A percentile compares a stretch with the other conserved stretches of the same genome.
These are phyloP conservation scores for Monosporascus cannonballus DNA, from an alignment of 2,329 filamentous ascomycete genomes.

Conservation along the genomic window DNA sequence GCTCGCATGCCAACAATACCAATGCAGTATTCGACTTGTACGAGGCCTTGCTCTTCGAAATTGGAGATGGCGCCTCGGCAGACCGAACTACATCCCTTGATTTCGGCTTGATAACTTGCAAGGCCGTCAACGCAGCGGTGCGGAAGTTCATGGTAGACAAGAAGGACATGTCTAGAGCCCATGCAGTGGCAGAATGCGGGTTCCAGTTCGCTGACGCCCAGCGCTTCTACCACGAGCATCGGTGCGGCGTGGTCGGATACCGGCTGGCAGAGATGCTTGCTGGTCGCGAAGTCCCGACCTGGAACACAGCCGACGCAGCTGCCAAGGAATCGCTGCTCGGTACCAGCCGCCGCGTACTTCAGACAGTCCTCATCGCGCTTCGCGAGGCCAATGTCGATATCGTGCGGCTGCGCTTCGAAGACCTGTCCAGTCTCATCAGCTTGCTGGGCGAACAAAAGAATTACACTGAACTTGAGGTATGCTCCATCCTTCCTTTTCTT, in stretches of 20 bases:
- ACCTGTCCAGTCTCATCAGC: conserved; percentile 37
- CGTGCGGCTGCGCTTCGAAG: conserved; percentile 34
- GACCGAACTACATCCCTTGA: conserved; percentile 27
- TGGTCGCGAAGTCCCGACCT: conserved; percentile 30
- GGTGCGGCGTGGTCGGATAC: conserved; percentile 37
- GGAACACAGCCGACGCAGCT: conserved; percentile 25
- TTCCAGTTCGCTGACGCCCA: conserved; percentile 37
- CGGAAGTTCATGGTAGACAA: conserved; percentile 27
- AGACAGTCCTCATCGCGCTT: conserved; percentile 35
- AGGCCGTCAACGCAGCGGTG: conserved; percentile 29
- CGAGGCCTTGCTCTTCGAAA: conserved; percentile 31
- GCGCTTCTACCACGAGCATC: conserved; percentile 32
- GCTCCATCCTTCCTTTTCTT: neutral
- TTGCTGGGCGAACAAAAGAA: conserved; percentile 42
- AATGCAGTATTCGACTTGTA: conserved; percentile 33
- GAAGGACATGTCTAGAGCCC: conserved; percentile 32
- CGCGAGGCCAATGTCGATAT: conserved; percentile 37
- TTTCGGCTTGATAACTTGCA: conserved; percentile 32
- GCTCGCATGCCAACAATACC: conserved; percentile 22
- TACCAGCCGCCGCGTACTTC: conserved; percentile 32
- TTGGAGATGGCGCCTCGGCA: conserved; percentile 26
- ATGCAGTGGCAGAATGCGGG: conserved; percentile 35
- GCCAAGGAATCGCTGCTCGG: conserved; percentile 28
- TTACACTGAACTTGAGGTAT: conserved; percentile 37
- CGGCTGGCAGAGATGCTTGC: conserved; percentile 38